Percentiles rank a stretch among this genome's conserved stretches.
Conservation (phyloP, 2,329 filamentous ascomycete genomes). For the Tolypocladium ophioglossoides region DNA sequence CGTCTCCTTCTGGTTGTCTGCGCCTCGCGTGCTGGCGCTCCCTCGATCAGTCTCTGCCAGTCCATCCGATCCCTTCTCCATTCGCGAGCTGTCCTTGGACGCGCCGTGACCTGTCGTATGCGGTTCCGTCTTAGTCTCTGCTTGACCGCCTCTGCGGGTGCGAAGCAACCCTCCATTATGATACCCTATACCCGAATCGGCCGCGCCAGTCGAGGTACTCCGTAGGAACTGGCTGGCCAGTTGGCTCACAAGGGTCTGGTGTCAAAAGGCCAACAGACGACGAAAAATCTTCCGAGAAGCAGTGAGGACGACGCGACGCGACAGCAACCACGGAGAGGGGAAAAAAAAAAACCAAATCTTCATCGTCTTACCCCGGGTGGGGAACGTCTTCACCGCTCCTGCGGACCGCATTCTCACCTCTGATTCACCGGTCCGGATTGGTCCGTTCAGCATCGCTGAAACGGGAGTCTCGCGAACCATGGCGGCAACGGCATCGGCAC, state of each 20-base stretch:
- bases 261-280: not conserved
- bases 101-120: not conserved
- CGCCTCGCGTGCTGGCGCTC: not conserved
- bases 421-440: not conserved
- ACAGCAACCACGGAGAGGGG: not conserved
- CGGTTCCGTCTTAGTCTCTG: not conserved
- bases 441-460: not conserved
- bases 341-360: not conserved
- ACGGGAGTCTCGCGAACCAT: not conserved
- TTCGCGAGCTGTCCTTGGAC: not conserved
- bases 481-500: conserved; percentile 7
- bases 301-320: not conserved
- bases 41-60: not conserved
- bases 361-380: not conserved
- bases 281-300: too few relatives aligned
- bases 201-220: not conserved
- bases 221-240: too few relatives aligned
- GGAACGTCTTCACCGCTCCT: not conserved
- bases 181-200: not conserved
- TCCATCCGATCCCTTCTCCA: not conserved
- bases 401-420: not conserved
- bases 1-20: not conserved
- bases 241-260: not conserved
- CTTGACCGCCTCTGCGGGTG: not conserved
- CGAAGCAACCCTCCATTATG: not conserved